phyloP scores from a whole-genome alignment of 75 land plant genomes.

The Sequoiadendron giganteum region DNA sequence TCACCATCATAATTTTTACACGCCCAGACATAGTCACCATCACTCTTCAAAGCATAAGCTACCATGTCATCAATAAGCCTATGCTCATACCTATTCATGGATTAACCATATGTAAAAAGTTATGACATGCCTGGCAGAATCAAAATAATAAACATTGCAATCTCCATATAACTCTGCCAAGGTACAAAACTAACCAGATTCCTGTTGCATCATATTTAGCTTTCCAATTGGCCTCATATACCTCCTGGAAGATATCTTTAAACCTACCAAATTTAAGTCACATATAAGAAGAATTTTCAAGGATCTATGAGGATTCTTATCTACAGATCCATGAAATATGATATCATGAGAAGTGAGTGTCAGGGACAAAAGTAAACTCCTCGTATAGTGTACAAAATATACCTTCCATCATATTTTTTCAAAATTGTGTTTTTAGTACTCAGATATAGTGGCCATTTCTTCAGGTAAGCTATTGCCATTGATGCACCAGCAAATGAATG shows the following conservation, averaged over 20 bases:
- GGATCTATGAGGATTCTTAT: background rate
- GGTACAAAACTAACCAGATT: slow-evolving; percentile 60
- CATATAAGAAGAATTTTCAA: background rate
- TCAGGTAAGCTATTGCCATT: slow-evolving; percentile 75
- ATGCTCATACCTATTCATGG: slow-evolving; percentile 82
- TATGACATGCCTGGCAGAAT: background rate
- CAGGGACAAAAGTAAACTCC: background rate
- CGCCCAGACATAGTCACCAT: slow-evolving; percentile 97
- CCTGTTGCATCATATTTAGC: slow-evolving; percentile 83
- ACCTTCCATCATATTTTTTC: slow-evolving; percentile 98
- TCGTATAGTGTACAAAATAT: slow-evolving; percentile 6
- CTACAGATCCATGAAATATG: background rate
- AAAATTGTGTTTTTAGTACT: slow-evolving; percentile 96
- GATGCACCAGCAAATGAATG: slow-evolving; percentile 90
- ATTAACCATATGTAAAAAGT: background rate
- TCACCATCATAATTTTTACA: slow-evolving; percentile 97
- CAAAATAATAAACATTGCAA: background rate
- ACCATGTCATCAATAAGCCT: slow-evolving; percentile 99
- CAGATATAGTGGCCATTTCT: slow-evolving; percentile 95
- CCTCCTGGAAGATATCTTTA: slow-evolving; percentile 95
- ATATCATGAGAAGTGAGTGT: background rate
- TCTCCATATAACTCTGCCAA: background rate
- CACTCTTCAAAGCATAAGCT: slow-evolving; percentile 94
- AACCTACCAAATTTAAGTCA: slow-evolving; percentile 45
- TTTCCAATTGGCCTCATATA: slow-evolving; percentile 80